Base-by-base conservation (phyloP, 768 basidiomycete species). In the Candolleomyces eurysporus region DNA sequence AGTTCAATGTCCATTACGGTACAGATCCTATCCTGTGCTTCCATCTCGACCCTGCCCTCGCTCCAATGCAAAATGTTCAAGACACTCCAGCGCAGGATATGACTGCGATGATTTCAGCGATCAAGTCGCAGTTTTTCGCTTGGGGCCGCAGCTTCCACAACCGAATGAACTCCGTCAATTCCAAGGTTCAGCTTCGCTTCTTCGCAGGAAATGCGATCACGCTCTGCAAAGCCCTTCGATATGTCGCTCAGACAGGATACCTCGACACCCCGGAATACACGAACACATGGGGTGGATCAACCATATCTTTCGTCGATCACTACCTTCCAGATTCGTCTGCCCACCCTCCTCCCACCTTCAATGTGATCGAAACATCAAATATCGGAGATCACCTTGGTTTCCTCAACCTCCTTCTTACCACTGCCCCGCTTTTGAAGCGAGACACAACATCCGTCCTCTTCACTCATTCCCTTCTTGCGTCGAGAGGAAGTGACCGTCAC, bases 281-380 rank as follows among this genome's bases (percentile, higher is more conserved):
- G 32, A 65, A 68, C 1, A 68, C 69, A 4, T 82, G 79, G 79
- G 75, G 75, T 10, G 67, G 68, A 0, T 52, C 68, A 0, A 65
- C 67, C 39, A 72, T 81, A 36, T 48, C 60, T 22, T 68, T 83
- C 8, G 56, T 63, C 3, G 69, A 64, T 8, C 74, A 77, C 54
- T 79, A 81, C 63, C 55, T 57, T 7, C 32, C 45, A 4, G 26
- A 50, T 36, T 55, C 53, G 4, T n/a, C 42, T 31, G 16, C 36
- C 36, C 30, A 60, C 31, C 74, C 78, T 2, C 81, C 82, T 1
- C 39, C 68, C 9, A 50, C 59, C 2, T 84, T 83, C 64, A 71
- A 78, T 60, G 72, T 80, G 57, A 79, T 84, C 40, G 81, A 84
- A 39, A 79, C 82, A 0, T 83, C 82, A 19, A 83, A 84, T 60